Evolutionary conservation across 2,329 filamentous ascomycete species (phyloP).

Genomic region (Aspergillus sp.): DNA sequence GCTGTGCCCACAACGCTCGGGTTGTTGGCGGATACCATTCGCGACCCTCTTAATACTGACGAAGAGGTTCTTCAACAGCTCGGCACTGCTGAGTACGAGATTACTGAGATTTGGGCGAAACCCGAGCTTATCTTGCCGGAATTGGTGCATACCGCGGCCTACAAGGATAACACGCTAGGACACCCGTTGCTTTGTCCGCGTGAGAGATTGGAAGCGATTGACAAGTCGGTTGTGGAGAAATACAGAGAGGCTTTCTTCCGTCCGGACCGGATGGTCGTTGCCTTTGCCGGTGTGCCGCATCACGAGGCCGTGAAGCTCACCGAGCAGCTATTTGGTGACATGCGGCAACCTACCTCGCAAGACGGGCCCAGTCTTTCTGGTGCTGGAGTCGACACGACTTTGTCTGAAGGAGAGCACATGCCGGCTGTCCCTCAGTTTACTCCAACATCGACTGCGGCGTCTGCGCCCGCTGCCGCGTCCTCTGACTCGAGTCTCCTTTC

Average conservation of each 20-base stretch:
- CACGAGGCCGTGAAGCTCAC: constrained; percentile 74
- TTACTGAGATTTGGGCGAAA: constrained; percentile 96
- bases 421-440: constrained; percentile 41
- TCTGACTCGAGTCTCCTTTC: constrained; percentile 68
- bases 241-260: constrained; percentile 84
- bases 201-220: constrained; percentile 74
- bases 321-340: constrained; percentile 87
- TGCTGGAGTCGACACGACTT: constrained; percentile 57
- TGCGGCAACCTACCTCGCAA: constrained; percentile 60
- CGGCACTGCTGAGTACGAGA: constrained; percentile 90
- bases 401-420: constrained; percentile 32
- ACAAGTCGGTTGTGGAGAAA: constrained; percentile 68
- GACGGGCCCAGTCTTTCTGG: constrained; percentile 53
- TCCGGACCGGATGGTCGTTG: constrained; percentile 89
- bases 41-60: constrained; percentile 78
- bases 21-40: constrained; percentile 89
- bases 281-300: constrained; percentile 90
- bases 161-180: constrained; percentile 92
- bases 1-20: constrained; percentile 79
- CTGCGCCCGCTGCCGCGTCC: constrained; percentile 38
- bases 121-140: constrained; percentile 94
- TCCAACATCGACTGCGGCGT: constrained; percentile 39
- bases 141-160: constrained; percentile 91
- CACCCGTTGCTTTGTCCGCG: constrained; percentile 89
- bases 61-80: constrained; percentile 85